Conservation (phyloP, 2,329 filamentous ascomycete genomes). For the Microdochium paspali region DNA sequence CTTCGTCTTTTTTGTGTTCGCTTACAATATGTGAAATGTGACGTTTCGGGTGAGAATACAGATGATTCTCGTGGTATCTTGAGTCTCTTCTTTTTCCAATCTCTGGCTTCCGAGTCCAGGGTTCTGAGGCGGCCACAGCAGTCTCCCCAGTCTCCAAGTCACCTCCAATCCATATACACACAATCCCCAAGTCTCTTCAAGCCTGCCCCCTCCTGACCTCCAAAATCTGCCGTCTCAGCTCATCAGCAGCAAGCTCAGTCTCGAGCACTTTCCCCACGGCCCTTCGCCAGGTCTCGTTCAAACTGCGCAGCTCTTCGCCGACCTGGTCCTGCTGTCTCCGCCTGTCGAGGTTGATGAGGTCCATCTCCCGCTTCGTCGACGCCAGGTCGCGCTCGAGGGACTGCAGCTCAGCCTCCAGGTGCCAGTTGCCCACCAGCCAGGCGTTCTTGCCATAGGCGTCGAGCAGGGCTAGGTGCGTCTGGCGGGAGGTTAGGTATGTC, state of each 20-base stretch:
- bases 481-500: constrained; percentile 41
- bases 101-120: no score
- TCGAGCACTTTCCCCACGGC: constrained; percentile 75
- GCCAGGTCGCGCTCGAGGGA: constrained; percentile 67
- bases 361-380: constrained; percentile 56
- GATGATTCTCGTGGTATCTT: no score
- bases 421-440: constrained; percentile 80
- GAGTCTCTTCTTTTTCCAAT: no score
- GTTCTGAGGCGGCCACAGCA: no score
- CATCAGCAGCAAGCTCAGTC: constrained; percentile 76
- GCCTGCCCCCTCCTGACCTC: constrained; percentile 42
- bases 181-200: neutral
- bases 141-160: no score
- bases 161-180: no score
- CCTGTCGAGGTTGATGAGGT: constrained; percentile 62
- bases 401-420: constrained; percentile 63
- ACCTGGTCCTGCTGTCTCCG: constrained; percentile 62
- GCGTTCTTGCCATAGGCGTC: constrained; percentile 79
- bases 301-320: constrained; percentile 58
- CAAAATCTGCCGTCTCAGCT: constrained; percentile 56
- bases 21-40: no score
- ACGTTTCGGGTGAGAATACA: no score
- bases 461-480: constrained; percentile 57
- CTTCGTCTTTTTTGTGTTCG: no score
- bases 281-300: constrained; percentile 72